Evolutionary conservation across 441 rosid genomes (phyloP).

Genomic region (Aquilaria agallochum): DNA sequence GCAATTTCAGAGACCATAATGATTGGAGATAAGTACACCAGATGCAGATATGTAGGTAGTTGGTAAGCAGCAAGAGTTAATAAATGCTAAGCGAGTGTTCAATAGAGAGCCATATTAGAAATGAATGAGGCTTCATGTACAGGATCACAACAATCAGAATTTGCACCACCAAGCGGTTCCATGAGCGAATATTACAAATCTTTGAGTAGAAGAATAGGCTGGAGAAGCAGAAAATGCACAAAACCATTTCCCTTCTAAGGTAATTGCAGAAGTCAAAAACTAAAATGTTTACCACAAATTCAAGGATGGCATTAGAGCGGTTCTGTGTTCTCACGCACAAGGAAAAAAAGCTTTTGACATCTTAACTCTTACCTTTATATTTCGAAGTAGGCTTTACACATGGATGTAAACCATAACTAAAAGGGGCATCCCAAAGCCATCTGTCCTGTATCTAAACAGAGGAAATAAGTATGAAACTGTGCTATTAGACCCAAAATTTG

Average conservation of each 20-base stretch:
- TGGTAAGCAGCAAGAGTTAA: neutral
- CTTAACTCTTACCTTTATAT: constrained; percentile 46
- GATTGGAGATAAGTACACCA: neutral
- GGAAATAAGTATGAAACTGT: neutral
- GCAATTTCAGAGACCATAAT: constrained; percentile 2
- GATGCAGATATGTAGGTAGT: neutral
- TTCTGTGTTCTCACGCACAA: no score
- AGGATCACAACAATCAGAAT: no score
- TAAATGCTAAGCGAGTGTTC: neutral
- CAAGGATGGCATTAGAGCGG: no score
- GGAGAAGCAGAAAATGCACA: neutral
- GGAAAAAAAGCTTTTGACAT: no score
- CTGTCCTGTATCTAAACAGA: constrained; percentile 33
- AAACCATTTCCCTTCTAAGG: no score
- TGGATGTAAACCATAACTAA: constrained; percentile 59
- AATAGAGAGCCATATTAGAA: no score
- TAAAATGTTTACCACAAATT: no score
- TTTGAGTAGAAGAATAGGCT: neutral
- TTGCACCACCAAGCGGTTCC: neutral
- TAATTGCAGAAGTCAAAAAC: no score
- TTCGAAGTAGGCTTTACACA: constrained; percentile 62
- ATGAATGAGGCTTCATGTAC: no score
- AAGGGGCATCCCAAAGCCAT: constrained; percentile 63
- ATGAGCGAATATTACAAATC: constrained; percentile 1
- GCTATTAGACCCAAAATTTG: neutral